Conservation (phyloP, 208 protist genomes). For the Leishmania braziliensis region DNA sequence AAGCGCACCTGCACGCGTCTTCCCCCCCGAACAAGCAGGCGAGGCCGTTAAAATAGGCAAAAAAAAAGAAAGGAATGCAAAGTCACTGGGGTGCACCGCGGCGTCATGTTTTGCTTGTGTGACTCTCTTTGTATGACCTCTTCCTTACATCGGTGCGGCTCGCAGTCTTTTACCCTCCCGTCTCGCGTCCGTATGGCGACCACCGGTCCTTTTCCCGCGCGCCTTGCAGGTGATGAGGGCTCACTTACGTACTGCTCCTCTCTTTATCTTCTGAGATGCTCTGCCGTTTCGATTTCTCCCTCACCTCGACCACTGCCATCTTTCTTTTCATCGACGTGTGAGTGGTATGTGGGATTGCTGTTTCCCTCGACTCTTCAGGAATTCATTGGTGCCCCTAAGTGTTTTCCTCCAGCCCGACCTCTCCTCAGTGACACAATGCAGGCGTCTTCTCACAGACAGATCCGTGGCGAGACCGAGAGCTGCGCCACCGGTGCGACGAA, state of each 20-base stretch:
- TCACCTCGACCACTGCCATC: neutral
- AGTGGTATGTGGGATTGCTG: neutral
- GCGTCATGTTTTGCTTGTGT: neutral
- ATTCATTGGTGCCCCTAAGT: neutral
- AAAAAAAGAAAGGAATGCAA: no score
- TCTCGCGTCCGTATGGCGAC: neutral
- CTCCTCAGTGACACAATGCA: constrained; percentile 18
- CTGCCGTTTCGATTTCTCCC: neutral
- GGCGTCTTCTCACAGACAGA: neutral
- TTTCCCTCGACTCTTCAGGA: neutral
- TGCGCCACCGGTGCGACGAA: neutral
- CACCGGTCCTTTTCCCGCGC: neutral
- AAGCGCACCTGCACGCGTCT: neutral
- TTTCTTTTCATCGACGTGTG: neutral
- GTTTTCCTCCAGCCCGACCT: neutral
- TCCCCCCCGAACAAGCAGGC: neutral
- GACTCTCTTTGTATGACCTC: neutral
- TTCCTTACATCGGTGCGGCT: neutral
- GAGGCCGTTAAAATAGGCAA: neutral
- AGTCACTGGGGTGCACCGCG: neutral
- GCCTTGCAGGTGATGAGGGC: neutral
- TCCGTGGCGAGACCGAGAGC: neutral
- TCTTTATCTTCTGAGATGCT: neutral
- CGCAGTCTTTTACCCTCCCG: neutral
- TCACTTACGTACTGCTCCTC: neutral